Percentiles rank a stretch among this genome's conserved stretches.
Evolutionary conservation across 2,329 filamentous ascomycete species (phyloP).

Genomic region (Cercospora beticola): DNA sequence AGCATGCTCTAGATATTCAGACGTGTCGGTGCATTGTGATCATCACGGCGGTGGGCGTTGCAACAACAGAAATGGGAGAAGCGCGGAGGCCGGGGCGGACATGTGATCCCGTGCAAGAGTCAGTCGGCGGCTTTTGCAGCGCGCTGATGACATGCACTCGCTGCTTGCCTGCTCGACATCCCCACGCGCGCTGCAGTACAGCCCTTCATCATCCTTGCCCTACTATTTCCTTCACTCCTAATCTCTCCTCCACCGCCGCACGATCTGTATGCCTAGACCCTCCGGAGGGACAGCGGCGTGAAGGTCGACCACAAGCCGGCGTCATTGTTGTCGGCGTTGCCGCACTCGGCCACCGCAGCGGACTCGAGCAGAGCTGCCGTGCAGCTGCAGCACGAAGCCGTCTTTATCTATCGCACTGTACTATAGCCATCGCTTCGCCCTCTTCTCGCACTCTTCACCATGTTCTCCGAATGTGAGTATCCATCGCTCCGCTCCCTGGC

Average conservation of each 20-base stretch:
- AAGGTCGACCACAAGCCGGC: background rate
- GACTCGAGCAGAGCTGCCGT: background rate
- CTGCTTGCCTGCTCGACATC: background rate
- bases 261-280: background rate
- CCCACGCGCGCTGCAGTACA: background rate
- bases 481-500: slow-evolving; percentile 17
- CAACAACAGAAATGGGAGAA: background rate
- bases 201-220: background rate
- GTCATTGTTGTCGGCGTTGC: background rate
- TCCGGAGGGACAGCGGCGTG: background rate
- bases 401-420: background rate
- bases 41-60: background rate
- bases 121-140: background rate
- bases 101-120: background rate
- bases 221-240: background rate
- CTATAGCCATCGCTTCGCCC: background rate
- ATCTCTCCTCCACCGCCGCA: background rate
- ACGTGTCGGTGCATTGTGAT: background rate
- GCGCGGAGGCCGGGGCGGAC: background rate
- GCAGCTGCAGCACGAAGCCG: slow-evolving; percentile 2
- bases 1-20: background rate
- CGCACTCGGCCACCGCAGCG: slow-evolving; percentile 1
- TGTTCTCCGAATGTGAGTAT: slow-evolving; percentile 86
- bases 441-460: slow-evolving; percentile 39
- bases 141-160: slow-evolving; percentile 1